phyloP scores from a whole-genome alignment of 257 asterid genomes.

The Thymus quinquecostatus region DNA sequence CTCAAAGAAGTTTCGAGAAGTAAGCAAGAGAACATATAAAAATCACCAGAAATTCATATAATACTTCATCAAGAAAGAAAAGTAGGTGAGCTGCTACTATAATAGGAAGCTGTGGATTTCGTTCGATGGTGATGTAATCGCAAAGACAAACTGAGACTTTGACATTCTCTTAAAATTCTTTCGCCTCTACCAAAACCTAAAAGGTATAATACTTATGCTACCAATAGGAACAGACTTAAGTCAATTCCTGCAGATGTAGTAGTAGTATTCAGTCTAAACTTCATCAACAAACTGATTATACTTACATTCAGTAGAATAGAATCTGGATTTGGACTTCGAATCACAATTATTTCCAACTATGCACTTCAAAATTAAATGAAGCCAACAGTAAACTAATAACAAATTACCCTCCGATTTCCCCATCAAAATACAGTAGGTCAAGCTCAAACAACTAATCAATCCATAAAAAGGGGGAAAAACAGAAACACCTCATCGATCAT shows the following conservation, averaged over 20 bases:
- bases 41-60: not conserved
- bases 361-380: not conserved
- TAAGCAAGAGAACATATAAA: constrained; percentile 17
- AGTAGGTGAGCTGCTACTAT: not conserved
- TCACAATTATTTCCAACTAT: not conserved
- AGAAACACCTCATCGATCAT: constrained; percentile 9
- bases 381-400: constrained; percentile 6
- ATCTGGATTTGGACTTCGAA: not conserved
- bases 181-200: not conserved
- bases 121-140: not conserved
- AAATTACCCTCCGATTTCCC: not conserved
- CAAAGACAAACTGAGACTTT: constrained; percentile 4
- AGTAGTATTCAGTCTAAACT: not conserved
- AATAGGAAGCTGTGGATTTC: constrained; percentile 15
- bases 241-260: not conserved
- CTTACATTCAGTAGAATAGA: constrained; percentile 10
- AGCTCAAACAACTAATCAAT: constrained; percentile 23
- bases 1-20: constrained; percentile 22
- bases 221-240: not conserved
- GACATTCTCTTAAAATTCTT: not conserved
- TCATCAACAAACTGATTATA: not conserved
- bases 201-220: not conserved
- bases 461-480: not conserved
- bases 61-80: constrained; percentile 16
- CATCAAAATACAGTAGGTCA: not conserved